A percentile compares a stretch with the other conserved stretches of the same genome.
These are phyloP conservation scores for Ammopiptanthus mongolicus DNA, from an alignment of 306 rosid species.

Conservation along the genomic window DNA sequence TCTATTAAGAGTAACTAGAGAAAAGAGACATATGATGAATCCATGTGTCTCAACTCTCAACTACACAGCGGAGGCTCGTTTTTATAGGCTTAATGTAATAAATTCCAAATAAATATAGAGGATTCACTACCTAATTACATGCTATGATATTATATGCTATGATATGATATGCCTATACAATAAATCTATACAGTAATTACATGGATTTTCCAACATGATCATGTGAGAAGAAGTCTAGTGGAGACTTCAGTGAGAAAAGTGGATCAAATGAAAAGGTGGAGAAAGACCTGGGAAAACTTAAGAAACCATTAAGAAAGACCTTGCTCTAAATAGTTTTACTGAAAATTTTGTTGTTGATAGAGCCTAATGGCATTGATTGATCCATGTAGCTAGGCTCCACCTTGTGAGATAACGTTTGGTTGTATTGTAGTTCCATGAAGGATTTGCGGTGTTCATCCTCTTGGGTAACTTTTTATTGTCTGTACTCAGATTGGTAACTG, in stretches of 20 bases:
- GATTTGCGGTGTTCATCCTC: conserved; percentile 7
- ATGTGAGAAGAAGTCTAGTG: neutral
- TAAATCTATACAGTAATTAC: too few relatives aligned
- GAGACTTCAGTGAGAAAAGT: neutral
- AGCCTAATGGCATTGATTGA: neutral
- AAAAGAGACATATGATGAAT: too few relatives aligned
- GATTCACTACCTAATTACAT: too few relatives aligned
- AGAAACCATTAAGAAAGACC: neutral
- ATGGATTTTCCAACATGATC: too few relatives aligned
- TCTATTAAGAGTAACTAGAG: too few relatives aligned
- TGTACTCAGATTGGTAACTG: conserved; percentile 75
- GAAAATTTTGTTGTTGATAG: neutral
- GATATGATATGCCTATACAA: too few relatives aligned
- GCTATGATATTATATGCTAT: too few relatives aligned
- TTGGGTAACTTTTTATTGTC: conserved; percentile 21
- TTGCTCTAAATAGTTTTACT: neutral
- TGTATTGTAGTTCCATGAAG: conserved; percentile 13
- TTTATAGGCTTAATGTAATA: too few relatives aligned
- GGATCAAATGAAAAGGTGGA: neutral
- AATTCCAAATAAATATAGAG: too few relatives aligned
- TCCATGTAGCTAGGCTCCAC: neutral
- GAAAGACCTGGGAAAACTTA: neutral
- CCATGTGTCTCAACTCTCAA: too few relatives aligned
- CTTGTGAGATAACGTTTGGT: neutral
- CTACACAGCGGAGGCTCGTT: too few relatives aligned